A percentile compares a stretch with the other conserved stretches of the same genome.
Conservation (phyloP, 352 stramenopile genomes). For the Lagenidium giganteum region DNA sequence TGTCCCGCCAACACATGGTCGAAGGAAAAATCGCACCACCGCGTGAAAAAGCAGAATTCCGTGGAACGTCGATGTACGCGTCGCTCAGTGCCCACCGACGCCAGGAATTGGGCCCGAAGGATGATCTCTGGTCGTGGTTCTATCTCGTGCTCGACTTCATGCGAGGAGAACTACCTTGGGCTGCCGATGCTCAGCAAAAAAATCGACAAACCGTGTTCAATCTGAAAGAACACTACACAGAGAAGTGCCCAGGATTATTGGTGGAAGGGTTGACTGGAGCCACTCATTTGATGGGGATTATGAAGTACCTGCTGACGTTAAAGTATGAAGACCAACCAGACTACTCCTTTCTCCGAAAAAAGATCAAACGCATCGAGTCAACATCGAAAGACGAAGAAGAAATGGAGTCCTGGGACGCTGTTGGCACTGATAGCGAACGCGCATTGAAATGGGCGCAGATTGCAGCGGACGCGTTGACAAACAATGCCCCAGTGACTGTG, state of each 20-base stretch:
- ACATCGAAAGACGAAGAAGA: slow-evolving; percentile 32
- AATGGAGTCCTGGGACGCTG: slow-evolving; percentile 38
- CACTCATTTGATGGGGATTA: slow-evolving; percentile 64
- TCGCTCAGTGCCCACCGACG: slow-evolving; percentile 78
- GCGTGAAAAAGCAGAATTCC: slow-evolving; percentile 70
- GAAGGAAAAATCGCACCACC: slow-evolving; percentile 62
- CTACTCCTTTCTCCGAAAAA: slow-evolving; percentile 42
- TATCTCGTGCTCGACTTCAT: slow-evolving; percentile 88
- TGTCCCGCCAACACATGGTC: slow-evolving; percentile 71
- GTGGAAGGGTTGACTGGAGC: slow-evolving; percentile 71
- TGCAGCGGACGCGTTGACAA: slow-evolving; percentile 37
- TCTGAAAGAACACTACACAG: slow-evolving; percentile 83
- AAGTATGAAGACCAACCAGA: slow-evolving; percentile 74
- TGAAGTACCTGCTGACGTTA: slow-evolving; percentile 69
- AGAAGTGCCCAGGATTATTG: slow-evolving; percentile 57
- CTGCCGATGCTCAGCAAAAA: slow-evolving; percentile 75
- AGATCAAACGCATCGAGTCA: slow-evolving; percentile 27
- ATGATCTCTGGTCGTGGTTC: slow-evolving; percentile 88
- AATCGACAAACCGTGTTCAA: slow-evolving; percentile 75
- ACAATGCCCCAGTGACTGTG: slow-evolving; percentile 21
- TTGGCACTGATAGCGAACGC: slow-evolving; percentile 37
- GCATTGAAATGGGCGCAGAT: slow-evolving; percentile 51
- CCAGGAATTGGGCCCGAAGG: slow-evolving; percentile 75
- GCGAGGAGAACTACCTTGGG: slow-evolving; percentile 80
- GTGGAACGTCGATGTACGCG: slow-evolving; percentile 86